Evolutionary conservation across 2,329 filamentous ascomycete species (phyloP), one percentile per base, ranked within the genome.

Genomic region (Fusarium piperis): DNA sequence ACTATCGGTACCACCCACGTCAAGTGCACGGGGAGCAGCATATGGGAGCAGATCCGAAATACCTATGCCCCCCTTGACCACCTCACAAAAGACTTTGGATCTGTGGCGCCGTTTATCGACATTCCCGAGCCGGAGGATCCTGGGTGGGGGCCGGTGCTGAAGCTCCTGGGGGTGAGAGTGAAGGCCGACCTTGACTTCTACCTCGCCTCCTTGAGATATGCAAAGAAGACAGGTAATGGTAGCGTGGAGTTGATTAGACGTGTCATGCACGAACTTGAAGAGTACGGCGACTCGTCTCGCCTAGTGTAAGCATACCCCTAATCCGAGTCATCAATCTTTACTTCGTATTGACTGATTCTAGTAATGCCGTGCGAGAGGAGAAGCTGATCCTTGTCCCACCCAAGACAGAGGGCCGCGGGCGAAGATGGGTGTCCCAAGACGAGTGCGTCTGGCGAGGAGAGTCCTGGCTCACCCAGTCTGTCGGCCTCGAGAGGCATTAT

Each of bases 41-140:
- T 15, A 15, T 15, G 3, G 1, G 41, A 33, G 3, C 26, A 28
- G 12, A 41, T 59, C 15, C 28, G 18, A n/a, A 18, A 35, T 15
- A 44, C 35, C 6, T 64, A 58, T 16, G 30, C 35, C 4, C 53
- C 61, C 9, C 30, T 57, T 12, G 52, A 56, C 11, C 12, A 52
- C 6, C 15, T 64, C n/a, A 39, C 36, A 6, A 41, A 64, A 13
- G 26, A 30, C 16, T 30, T 56, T 30, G 26, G 56, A 16, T 32
- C 33, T 13, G 32, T 64, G 12, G 41, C 33, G 12, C 61, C 53
- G 15, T 53, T 64, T 12, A 28, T 64, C 13, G 44, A 56, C 6
- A 59, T 64, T n/a, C 61, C 61, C 10, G 61, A 64, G n/a, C 53
- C 61, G 16, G 20, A 64, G 53, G 41, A 64, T 52, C 41, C 33